These are phyloP conservation scores for Keqinozyma sinolaborantium DNA, from an alignment of 1,139 yeast genomes.

Conservation along the genomic window DNA sequence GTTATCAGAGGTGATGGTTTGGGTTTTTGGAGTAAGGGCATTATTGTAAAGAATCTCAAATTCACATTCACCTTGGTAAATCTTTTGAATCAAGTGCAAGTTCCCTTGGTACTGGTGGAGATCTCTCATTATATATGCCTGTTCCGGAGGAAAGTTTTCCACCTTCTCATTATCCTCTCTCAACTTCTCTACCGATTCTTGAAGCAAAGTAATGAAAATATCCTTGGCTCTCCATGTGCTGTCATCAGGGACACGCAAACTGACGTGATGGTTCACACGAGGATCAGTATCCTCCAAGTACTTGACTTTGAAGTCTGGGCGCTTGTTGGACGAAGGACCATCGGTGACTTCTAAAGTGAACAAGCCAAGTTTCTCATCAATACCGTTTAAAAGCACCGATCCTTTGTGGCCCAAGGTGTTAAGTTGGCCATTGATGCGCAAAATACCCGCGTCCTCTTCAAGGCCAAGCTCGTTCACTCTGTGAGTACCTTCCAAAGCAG, in stretches of 20 bases:
- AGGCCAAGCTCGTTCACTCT: constrained; percentile 23
- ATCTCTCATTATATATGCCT: constrained; percentile 57
- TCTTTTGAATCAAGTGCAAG: constrained; percentile 73
- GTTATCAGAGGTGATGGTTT: constrained; percentile 39
- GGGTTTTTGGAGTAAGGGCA: constrained; percentile 35
- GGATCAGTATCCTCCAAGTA: constrained; percentile 47
- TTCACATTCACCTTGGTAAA: constrained; percentile 72
- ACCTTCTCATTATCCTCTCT: constrained; percentile 30
- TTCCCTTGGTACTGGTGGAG: constrained; percentile 66
- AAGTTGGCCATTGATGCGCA: constrained; percentile 27
- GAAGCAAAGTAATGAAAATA: constrained; percentile 63
- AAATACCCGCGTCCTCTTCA: constrained; percentile 24
- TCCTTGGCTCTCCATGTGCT: constrained; percentile 81
- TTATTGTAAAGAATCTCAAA: constrained; percentile 65
- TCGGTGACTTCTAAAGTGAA: constrained; percentile 51
- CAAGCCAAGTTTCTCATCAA: constrained; percentile 51
- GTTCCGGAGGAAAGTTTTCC: constrained; percentile 41
- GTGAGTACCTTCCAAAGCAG: constrained; percentile 59
- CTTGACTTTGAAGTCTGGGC: constrained; percentile 27
- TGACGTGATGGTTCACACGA: constrained; percentile 56
- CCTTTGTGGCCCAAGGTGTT: constrained; percentile 29
- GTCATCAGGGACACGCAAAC: constrained; percentile 69
- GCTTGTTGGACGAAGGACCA: constrained; percentile 42
- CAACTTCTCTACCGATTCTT: constrained; percentile 60
- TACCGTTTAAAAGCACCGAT: constrained; percentile 46